A percentile compares a stretch with the other conserved stretches of the same genome.
Conservation (phyloP, 2,329 filamentous ascomycete genomes). For the Cytospora piceicola region DNA sequence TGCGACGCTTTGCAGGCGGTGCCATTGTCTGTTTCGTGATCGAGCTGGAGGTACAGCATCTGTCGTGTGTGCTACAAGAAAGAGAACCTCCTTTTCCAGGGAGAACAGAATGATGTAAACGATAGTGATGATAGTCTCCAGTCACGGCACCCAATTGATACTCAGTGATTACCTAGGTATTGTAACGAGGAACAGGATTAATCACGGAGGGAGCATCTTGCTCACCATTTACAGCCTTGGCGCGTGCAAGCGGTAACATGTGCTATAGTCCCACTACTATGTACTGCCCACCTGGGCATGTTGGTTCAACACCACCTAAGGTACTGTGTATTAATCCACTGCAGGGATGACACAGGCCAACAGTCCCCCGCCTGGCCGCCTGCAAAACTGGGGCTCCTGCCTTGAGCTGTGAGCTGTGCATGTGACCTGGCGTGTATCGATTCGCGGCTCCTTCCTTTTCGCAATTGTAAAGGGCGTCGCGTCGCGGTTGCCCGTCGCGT, state of each 20-base stretch:
- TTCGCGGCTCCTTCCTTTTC: background rate
- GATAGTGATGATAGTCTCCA: too few relatives aligned
- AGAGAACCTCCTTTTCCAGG: background rate
- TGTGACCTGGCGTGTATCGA: slow-evolving; percentile 21
- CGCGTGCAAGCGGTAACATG: background rate
- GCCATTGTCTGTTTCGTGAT: slow-evolving; percentile 51
- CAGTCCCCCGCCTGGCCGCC: background rate
- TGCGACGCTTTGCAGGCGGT: slow-evolving; percentile 62
- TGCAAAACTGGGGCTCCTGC: background rate
- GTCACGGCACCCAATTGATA: background rate
- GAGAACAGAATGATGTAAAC: background rate
- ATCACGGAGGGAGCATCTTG: background rate
- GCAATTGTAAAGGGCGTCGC: slow-evolving; percentile 10
- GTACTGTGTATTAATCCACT: too few relatives aligned
- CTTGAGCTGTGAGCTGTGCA: slow-evolving; percentile 1
- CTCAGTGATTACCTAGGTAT: background rate
- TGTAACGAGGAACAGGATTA: background rate
- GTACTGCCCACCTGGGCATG: too few relatives aligned
- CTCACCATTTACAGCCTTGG: background rate
- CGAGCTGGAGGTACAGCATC: slow-evolving; percentile 24
- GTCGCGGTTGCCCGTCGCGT: slow-evolving; percentile 18
- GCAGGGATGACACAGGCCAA: background rate
- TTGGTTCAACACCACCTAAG: too few relatives aligned
- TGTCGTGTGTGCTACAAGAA: slow-evolving; percentile 12
- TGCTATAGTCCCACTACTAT: background rate